Evolutionary conservation across 2,329 filamentous ascomycete genomes (phyloP).

Genomic region (Aspergillus fructus): DNA sequence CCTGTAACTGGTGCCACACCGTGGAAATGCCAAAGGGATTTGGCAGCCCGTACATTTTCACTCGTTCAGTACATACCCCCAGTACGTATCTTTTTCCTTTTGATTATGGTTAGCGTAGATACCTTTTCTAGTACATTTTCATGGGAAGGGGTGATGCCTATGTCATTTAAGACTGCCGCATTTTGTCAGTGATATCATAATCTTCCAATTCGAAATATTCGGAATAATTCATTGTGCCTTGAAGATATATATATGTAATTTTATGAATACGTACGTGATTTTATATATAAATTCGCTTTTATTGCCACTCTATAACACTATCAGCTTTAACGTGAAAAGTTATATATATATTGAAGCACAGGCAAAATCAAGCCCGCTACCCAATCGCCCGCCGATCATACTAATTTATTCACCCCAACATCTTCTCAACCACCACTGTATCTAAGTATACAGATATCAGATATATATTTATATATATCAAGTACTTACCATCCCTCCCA

Average conservation of each 20-base stretch:
- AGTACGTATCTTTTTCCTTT: constrained; percentile 8
- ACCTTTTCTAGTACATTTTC: constrained; percentile 12
- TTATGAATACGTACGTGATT: background rate
- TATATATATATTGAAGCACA: background rate
- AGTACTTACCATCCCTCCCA: constrained; percentile 78
- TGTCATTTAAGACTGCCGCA: constrained; percentile 8
- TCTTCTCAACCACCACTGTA: background rate
- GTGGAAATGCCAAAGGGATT: background rate
- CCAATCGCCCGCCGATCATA: background rate
- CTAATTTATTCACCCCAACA: background rate
- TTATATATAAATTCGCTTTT: background rate
- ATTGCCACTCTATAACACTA: background rate
- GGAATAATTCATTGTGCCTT: background rate
- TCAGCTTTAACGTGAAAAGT: too few relatives aligned
- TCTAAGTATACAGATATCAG: background rate
- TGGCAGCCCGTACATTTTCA: constrained; percentile 2
- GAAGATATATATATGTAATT: background rate
- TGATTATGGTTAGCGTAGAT: constrained; percentile 16
- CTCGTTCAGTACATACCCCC: constrained; percentile 10
- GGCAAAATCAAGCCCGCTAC: background rate
- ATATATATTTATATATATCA: background rate
- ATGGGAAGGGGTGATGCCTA: constrained; percentile 5
- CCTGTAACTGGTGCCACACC: background rate
- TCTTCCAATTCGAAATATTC: background rate
- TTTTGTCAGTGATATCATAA: background rate